Percentiles rank a stretch among this genome's conserved stretches.
Evolutionary conservation across 2,329 filamentous ascomycete species (phyloP).

Genomic region (Ophiostoma sp.): DNA sequence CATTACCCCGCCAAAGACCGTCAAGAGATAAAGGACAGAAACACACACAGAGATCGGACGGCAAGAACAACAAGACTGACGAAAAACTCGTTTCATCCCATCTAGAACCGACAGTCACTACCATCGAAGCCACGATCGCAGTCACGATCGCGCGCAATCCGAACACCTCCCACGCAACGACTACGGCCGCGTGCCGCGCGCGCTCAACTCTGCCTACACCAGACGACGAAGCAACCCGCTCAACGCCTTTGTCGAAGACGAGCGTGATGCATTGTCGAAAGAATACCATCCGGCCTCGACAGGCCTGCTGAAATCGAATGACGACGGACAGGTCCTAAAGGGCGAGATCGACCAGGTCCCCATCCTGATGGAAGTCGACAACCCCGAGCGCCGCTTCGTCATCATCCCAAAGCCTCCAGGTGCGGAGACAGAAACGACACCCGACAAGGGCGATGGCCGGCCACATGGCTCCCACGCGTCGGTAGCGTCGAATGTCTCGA

Average conservation of each 20-base stretch:
- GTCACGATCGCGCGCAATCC: slow-evolving; percentile 21
- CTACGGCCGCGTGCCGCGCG: not conserved
- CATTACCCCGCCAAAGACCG: slow-evolving; percentile 18
- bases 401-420: slow-evolving; percentile 47
- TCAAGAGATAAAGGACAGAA: not conserved
- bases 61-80: not conserved
- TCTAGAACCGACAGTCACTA: not conserved
- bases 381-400: slow-evolving; percentile 66
- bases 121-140: slow-evolving; percentile 15
- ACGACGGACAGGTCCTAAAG: slow-evolving; percentile 60
- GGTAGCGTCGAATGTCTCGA: not conserved
- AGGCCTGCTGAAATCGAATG: slow-evolving; percentile 40
- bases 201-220: not conserved
- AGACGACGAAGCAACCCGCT: slow-evolving; percentile 50
- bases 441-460: slow-evolving; percentile 18
- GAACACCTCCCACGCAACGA: slow-evolving; percentile 12
- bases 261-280: slow-evolving; percentile 60
- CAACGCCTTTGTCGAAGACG: slow-evolving; percentile 68
- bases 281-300: slow-evolving; percentile 51
- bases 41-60: not conserved
- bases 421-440: not conserved
- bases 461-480: not conserved
- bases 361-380: slow-evolving; percentile 64
- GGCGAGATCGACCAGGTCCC: slow-evolving; percentile 69
- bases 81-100: too few relatives aligned